Base-by-base conservation (phyloP, 306 rosid genomes). In the Spatholobus suberectus region DNA sequence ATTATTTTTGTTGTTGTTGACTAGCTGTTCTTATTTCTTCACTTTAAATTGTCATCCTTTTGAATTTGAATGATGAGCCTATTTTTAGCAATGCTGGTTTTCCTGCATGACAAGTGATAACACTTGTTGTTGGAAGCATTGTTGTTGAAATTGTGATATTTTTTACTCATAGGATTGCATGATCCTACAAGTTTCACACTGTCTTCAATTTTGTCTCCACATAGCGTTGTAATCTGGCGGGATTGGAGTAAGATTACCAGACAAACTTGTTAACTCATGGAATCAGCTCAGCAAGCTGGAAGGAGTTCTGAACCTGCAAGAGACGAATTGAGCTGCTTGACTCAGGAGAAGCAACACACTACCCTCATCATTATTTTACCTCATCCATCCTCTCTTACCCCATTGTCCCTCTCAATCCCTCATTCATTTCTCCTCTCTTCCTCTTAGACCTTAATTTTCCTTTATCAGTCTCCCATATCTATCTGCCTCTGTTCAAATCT, bases 1-100 rank as follows among this genome's bases (percentile, higher is more conserved):
- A 6, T 62, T 62, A 29, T 61, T 10, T 0, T 12, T 24, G 14
- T 14, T 43, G 27, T 43, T 41, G 12, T 6, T 47, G 62, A 8
- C 14, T 32, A n/a, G 3, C 7, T 68, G 5, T 11, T 52, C 4
- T 43, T 20, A 4, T 4, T 46, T 8, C 8, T 69, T 40, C 10
- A 20, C 74, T 68, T 40, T 2, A 3, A 20, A 21, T 6, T 52
- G 29, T 35, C 34, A 40, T 20, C 34, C 21, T 55, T 71, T 80
- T 58, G 12, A 3, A 63, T 49, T 62, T 47, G 34, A 84, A 51
- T 63, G n/a, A 32, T 9, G n/a, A 47, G 69, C 34, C 83, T 37
- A 17, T 43, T 49, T 38, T 70, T 49, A 49, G 54, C 37, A 61
- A 70, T 61, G 49, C 58, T 20, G 29, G 17, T 72, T 26, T 34